These are phyloP conservation scores for Herpetomonas tarakana DNA, from an alignment of 208 protist species.

Conservation along the genomic window DNA sequence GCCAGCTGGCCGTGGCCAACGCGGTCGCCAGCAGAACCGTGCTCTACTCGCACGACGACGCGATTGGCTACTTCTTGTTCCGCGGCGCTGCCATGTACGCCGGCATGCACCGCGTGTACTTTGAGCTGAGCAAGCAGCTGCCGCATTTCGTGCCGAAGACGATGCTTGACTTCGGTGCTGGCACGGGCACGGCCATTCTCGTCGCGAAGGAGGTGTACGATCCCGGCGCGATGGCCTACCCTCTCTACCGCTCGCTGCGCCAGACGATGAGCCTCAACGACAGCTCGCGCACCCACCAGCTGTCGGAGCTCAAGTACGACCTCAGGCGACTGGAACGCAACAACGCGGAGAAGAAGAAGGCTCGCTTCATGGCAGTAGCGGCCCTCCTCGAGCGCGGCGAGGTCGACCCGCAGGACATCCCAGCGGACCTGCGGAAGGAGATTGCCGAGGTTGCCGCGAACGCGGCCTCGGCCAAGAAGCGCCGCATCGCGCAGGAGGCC, in stretches of 20 bases:
- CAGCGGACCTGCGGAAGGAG: conserved; percentile 61
- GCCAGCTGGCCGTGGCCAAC: conserved; percentile 78
- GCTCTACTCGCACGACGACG: conserved; percentile 78
- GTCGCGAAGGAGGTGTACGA: conserved; percentile 90
- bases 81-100: conserved; percentile 87
- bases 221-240: conserved; percentile 75
- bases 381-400: conserved; percentile 77
- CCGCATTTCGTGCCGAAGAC: conserved; percentile 87
- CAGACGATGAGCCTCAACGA: conserved; percentile 81
- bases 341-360: conserved; percentile 81
- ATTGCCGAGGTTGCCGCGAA: conserved; percentile 64
- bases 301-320: conserved; percentile 71
- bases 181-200: conserved; percentile 81
- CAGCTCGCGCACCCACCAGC: conserved; percentile 42
- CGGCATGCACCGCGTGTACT: conserved; percentile 84
- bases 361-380: conserved; percentile 86
- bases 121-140: conserved; percentile 84
- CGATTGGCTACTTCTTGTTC: conserved; percentile 88
- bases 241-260: conserved; percentile 78
- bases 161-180: conserved; percentile 86
- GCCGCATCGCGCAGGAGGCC: conserved; percentile 39
- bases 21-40: conserved; percentile 76
- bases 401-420: conserved; percentile 64
- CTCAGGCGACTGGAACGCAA: conserved; percentile 69
- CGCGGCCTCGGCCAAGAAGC: conserved; percentile 52